Evolutionary conservation across 176 grass and related monocot genomes (phyloP).

Genomic region (Carex myosuroides): DNA sequence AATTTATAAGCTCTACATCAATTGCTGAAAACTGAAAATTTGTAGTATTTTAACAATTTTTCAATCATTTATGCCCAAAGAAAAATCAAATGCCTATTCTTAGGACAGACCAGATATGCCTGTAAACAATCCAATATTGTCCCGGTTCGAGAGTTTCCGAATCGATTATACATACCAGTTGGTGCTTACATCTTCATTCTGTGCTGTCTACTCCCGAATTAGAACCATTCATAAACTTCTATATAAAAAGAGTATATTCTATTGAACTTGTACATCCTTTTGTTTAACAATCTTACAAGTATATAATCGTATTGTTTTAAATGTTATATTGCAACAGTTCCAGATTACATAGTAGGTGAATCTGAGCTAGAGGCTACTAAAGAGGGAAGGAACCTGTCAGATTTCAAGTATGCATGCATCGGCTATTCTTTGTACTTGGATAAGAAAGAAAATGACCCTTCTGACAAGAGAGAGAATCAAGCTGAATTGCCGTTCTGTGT

Average conservation of each 20-base stretch:
- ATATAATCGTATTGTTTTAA: background rate
- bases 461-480: constrained; percentile 37
- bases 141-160: background rate
- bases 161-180: background rate
- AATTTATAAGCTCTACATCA: background rate
- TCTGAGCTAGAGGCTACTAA: constrained; percentile 66
- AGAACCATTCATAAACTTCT: background rate
- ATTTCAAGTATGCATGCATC: constrained; percentile 81
- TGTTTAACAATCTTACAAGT: background rate
- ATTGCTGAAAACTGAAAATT: background rate
- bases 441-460: constrained; percentile 39
- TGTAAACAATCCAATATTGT: background rate
- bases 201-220: background rate
- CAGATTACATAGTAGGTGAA: constrained; percentile 63
- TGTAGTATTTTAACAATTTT: background rate
- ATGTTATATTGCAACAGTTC: constrained; percentile 43
- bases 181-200: background rate
- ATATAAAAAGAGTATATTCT: background rate
- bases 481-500: constrained; percentile 64
- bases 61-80: background rate
- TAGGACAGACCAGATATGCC: background rate
- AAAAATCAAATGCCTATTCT: background rate
- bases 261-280: background rate
- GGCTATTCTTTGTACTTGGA: constrained; percentile 84
- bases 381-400: constrained; percentile 65